phyloP scores from a whole-genome alignment of 2,329 filamentous ascomycete species.

The Pleomassaria siparia region DNA sequence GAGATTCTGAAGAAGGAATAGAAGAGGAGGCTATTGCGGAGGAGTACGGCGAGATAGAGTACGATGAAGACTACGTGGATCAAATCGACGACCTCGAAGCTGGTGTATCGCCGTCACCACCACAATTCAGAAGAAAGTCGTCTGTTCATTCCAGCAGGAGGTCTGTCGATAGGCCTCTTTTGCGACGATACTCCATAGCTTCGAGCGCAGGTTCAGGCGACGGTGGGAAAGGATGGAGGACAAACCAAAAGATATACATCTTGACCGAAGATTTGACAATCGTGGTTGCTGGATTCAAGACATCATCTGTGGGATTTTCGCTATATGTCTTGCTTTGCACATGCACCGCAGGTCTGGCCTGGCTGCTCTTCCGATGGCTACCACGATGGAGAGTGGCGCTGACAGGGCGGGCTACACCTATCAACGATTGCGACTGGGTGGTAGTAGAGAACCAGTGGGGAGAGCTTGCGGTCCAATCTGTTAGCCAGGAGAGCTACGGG shows the following conservation, averaged over 20 bases:
- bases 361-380: conserved; percentile 85
- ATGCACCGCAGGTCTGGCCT: conserved; percentile 74
- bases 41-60: conserved; percentile 36
- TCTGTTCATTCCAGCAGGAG: conserved; percentile 60
- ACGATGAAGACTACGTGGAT: conserved; percentile 41
- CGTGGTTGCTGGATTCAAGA: conserved; percentile 87
- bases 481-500: conserved; percentile 62
- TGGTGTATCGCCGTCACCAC: conserved; percentile 22
- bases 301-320: conserved; percentile 68
- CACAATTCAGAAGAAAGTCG: conserved; percentile 55
- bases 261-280: conserved; percentile 91
- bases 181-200: conserved; percentile 71
- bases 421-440: conserved; percentile 83
- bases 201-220: conserved; percentile 67
- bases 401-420: conserved; percentile 66
- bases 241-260: conserved; percentile 91
- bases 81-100: conserved; percentile 54
- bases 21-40: conserved; percentile 38
- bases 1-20: conserved; percentile 51
- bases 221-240: conserved; percentile 60
- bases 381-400: conserved; percentile 82
- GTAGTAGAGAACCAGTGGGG: conserved; percentile 98
- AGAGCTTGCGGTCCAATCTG: conserved; percentile 76
- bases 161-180: conserved; percentile 61
- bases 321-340: conserved; percentile 72